A percentile compares a stretch with the other conserved stretches of the same genome.
phyloP scores from a whole-genome alignment of 2,329 filamentous ascomycete genomes.

The Aspergillus carbonarius region DNA sequence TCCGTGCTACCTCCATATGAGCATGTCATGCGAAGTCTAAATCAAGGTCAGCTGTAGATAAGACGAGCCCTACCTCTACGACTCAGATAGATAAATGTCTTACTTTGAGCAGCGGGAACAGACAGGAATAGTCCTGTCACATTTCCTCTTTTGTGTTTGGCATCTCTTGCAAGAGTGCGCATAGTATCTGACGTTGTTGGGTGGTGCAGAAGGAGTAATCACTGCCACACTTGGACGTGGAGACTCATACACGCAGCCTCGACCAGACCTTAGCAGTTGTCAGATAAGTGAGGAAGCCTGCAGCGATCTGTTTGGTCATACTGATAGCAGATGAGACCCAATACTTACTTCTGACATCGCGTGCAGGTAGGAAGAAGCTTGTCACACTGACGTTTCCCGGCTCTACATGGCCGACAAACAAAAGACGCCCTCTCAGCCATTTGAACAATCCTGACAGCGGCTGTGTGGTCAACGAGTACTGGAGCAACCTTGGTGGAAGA shows the following conservation, averaged over 20 bases:
- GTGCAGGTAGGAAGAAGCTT: neutral
- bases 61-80: no score
- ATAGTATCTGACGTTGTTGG: neutral
- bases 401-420: neutral
- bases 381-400: neutral
- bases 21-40: no score
- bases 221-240: neutral
- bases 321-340: no score
- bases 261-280: neutral
- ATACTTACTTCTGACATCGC: neutral
- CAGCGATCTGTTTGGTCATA: neutral
- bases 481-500: no score
- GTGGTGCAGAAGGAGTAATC: neutral
- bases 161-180: neutral
- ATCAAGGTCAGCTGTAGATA: no score
- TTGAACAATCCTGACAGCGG: no score
- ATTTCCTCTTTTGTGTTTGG: no score
- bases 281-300: neutral
- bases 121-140: no score
- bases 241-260: neutral
- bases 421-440: neutral
- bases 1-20: no score
- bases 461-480: no score
- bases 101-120: no score
- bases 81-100: no score